Conservation (phyloP, 768 basidiomycete genomes). For the Ramaria sp. region DNA sequence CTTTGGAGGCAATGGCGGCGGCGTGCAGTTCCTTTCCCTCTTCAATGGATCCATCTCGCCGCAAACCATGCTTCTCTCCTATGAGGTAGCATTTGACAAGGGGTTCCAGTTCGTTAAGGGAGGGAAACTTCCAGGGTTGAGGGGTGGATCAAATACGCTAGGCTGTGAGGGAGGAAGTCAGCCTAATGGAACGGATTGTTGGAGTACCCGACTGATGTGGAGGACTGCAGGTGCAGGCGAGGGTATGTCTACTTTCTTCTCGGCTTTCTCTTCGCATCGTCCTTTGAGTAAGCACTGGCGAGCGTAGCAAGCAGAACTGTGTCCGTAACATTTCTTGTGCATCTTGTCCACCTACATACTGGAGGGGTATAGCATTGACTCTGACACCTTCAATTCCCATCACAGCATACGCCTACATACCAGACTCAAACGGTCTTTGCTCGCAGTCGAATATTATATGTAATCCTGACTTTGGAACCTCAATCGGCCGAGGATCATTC, state of each 20-base stretch:
- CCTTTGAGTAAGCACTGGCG: neutral
- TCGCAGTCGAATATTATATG: conserved; percentile 44
- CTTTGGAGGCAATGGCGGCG: conserved; percentile 50
- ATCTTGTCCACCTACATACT: neutral
- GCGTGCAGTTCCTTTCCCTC: conserved; percentile 55
- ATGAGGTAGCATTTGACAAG: conserved; percentile 62
- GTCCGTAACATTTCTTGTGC: neutral
- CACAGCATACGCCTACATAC: conserved; percentile 75
- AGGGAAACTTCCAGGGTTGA: conserved; percentile 67
- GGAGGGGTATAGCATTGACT: neutral
- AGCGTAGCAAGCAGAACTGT: too few relatives aligned
- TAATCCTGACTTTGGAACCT: conserved; percentile 57
- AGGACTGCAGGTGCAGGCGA: conserved; percentile 52
- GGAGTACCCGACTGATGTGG: conserved; percentile 73
- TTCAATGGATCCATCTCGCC: conserved; percentile 53
- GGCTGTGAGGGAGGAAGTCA: conserved; percentile 64
- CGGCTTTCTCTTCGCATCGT: conserved; percentile 7
- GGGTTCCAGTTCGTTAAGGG: conserved; percentile 63
- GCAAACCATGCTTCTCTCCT: conserved; percentile 57
- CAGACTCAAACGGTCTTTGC: conserved; percentile 50
- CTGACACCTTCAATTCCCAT: neutral
- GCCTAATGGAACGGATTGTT: conserved; percentile 57
- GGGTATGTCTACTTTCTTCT: conserved; percentile 32
- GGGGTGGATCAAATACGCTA: conserved; percentile 51
- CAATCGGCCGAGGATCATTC: conserved; percentile 67